phyloP scores from a whole-genome alignment of 805 yeast genomes.

The Myxozyma vanderwaltii region DNA sequence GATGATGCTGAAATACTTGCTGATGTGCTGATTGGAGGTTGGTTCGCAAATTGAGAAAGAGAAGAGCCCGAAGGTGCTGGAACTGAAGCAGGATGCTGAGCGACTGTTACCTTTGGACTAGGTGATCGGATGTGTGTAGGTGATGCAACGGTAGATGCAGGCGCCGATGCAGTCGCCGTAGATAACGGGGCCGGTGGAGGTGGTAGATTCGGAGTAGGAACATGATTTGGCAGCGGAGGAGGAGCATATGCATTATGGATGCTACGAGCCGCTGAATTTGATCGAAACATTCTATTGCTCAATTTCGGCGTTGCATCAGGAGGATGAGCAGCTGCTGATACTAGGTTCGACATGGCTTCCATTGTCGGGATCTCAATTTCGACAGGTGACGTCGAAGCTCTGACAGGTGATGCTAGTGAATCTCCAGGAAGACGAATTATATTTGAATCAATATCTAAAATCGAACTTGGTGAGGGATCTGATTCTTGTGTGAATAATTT shows the following conservation, averaged over 20 bases:
- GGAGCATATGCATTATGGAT: slow-evolving; percentile 7
- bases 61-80: slow-evolving; percentile 1
- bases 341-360: slow-evolving; percentile 35
- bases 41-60: neutral
- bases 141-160: slow-evolving; percentile 1
- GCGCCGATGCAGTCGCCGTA: too few species aligned
- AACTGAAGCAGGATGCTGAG: neutral
- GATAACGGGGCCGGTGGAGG: too few species aligned
- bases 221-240: slow-evolving; percentile 16
- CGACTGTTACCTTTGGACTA: neutral
- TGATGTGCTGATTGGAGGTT: neutral
- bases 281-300: slow-evolving; percentile 37
- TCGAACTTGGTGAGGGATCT: slow-evolving; percentile 1
- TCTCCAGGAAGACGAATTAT: slow-evolving; percentile 4
- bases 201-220: slow-evolving; percentile 7
- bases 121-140: slow-evolving; percentile 6
- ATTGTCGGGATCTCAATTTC: slow-evolving; percentile 40
- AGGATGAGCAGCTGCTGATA: slow-evolving; percentile 17
- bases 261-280: slow-evolving; percentile 25
- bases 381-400: slow-evolving; percentile 33
- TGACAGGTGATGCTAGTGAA: neutral
- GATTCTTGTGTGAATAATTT: slow-evolving; percentile 24
- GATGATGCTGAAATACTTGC: neutral
- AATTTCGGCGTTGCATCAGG: slow-evolving; percentile 23
- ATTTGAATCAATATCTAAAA: slow-evolving; percentile 14